Percentiles rank a stretch among this genome's conserved stretches.
Evolutionary conservation across 331 rosid genomes (phyloP).

Genomic region (Rosa hybrid): DNA sequence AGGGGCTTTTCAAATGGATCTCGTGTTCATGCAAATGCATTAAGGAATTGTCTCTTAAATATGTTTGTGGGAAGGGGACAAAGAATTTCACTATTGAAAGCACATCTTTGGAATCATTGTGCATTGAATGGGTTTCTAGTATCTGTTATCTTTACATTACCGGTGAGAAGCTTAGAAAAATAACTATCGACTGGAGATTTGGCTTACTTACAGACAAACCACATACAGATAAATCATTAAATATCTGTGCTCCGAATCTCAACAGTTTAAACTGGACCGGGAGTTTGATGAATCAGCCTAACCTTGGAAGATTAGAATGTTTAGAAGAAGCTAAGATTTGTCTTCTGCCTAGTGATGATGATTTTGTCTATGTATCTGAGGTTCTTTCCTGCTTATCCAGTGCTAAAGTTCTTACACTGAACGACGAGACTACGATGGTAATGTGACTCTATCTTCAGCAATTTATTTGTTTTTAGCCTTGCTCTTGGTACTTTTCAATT

Average conservation of each 20-base stretch:
- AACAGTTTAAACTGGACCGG: background rate
- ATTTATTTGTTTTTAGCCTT: background rate
- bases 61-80: background rate
- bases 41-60: background rate
- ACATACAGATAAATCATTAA: background rate
- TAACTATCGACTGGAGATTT: background rate
- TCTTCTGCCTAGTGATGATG: background rate
- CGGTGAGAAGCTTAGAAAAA: background rate
- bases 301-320: background rate
- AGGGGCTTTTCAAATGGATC: background rate
- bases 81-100: background rate
- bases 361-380: background rate
- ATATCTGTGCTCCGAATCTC: conserved; percentile 1
- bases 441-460: background rate
- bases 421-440: background rate
- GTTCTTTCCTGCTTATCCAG: background rate
- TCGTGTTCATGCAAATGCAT: background rate
- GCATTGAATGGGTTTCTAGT: no score
- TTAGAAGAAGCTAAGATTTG: background rate
- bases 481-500: no score
- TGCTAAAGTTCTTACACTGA: background rate
- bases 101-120: background rate
- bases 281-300: background rate
- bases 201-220: background rate
- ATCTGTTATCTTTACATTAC: background rate